A percentile compares a stretch with the other conserved stretches of the same genome.
phyloP scores from a whole-genome alignment of 257 asterid genomes.

The Solanum chiquidenum region DNA sequence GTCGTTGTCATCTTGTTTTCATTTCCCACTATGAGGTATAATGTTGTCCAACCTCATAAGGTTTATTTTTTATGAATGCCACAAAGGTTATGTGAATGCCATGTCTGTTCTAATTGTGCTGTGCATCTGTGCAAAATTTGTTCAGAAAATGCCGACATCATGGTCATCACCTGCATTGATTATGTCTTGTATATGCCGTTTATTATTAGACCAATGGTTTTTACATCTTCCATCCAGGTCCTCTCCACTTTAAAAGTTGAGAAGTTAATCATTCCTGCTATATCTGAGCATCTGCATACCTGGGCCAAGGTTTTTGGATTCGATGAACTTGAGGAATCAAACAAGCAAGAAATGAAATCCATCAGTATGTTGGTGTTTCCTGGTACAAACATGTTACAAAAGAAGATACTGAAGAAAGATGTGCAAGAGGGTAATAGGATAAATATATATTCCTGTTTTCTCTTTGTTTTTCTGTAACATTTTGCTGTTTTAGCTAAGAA shows the following conservation, averaged over 20 bases:
- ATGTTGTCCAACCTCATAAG: neutral
- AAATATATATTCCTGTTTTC: neutral
- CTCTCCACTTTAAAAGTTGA: conserved; percentile 53
- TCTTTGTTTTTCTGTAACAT: neutral
- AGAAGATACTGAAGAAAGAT: conserved; percentile 39
- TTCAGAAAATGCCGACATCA: neutral
- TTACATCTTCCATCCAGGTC: conserved; percentile 30
- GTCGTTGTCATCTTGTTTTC: neutral
- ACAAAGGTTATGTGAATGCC: neutral
- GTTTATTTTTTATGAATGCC: neutral
- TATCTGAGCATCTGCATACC: conserved; percentile 69
- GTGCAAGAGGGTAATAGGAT: conserved; percentile 30
- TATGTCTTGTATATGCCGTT: neutral
- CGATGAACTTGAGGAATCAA: conserved; percentile 40
- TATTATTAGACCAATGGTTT: neutral
- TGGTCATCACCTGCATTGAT: neutral
- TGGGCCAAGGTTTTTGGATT: conserved; percentile 74
- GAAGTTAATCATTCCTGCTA: conserved; percentile 75
- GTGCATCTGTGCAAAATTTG: neutral
- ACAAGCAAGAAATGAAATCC: conserved; percentile 57
- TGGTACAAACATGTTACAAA: conserved; percentile 80
- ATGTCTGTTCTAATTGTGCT: neutral
- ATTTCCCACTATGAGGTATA: neutral
- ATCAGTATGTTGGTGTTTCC: conserved; percentile 83
- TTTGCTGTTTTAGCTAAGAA: neutral